Evolutionary conservation across 208 protist species (phyloP).

Genomic region (Crithidia sp.): DNA sequence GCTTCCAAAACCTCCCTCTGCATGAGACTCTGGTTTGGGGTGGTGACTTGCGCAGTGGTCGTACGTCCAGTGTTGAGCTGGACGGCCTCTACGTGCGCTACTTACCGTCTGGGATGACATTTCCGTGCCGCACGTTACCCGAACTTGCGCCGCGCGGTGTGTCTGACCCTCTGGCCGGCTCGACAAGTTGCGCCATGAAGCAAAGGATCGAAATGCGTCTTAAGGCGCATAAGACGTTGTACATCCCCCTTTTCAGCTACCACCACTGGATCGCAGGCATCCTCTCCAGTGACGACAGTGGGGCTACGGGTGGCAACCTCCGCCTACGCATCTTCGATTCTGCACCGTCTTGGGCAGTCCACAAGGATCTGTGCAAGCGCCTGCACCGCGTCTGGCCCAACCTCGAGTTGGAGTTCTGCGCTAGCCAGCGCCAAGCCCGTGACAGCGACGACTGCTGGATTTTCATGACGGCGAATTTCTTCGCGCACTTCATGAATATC

Average conservation of each 20-base stretch:
- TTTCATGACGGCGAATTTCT: constrained; percentile 2
- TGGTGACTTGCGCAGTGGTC: not conserved
- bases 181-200: too few species aligned
- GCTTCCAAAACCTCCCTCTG: not conserved
- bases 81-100: not conserved
- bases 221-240: too few species aligned
- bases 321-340: too few species aligned
- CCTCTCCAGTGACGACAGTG: too few species aligned
- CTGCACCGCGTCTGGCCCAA: not conserved
- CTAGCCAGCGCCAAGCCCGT: too few species aligned
- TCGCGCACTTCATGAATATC: not conserved
- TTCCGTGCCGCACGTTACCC: too few species aligned
- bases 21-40: not conserved
- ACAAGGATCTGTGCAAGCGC: constrained; percentile 1
- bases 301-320: too few species aligned
- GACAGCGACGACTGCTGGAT: not conserved
- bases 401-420: not conserved
- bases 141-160: too few species aligned
- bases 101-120: not conserved
- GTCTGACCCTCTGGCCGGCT: too few species aligned
- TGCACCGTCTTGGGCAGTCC: not conserved
- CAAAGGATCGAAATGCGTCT: too few species aligned
- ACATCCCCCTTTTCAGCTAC: too few species aligned
- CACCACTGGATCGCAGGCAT: too few species aligned
- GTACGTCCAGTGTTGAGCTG: not conserved